Conservation (phyloP, 208 protist species). For the Trypanosoma platydactyli region DNA sequence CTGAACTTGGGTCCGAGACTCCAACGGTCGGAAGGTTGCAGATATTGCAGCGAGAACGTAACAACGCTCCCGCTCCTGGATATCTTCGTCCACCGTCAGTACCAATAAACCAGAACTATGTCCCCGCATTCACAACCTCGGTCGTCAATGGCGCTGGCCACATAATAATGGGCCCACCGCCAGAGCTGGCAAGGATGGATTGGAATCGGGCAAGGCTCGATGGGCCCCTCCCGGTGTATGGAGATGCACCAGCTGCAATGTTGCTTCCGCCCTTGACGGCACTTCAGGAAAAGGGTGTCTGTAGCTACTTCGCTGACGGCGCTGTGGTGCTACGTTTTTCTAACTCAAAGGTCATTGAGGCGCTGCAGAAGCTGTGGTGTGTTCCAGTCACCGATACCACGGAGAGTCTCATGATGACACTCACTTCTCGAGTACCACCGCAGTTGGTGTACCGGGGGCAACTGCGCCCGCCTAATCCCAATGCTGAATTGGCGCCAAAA, state of each 20-base stretch:
- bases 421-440: conserved; percentile 45
- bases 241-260: not conserved
- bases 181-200: no score
- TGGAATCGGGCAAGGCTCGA: no score
- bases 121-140: not conserved
- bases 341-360: conserved; percentile 22
- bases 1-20: conserved; percentile 22
- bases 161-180: no score
- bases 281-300: conserved; percentile 27
- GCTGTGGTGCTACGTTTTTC: conserved; percentile 42
- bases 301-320: conserved; percentile 46
- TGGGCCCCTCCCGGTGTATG: no score
- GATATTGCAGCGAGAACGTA: conserved; percentile 36
- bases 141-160: no score
- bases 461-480: conserved; percentile 30
- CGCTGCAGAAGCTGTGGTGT: conserved; percentile 36
- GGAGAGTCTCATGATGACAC: conserved; percentile 42
- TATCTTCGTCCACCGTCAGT: not conserved
- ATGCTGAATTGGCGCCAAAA: not conserved
- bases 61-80: conserved; percentile 23
- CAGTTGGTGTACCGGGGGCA: conserved; percentile 43
- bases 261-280: not conserved
- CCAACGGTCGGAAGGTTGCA: conserved; percentile 35
- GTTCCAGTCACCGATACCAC: conserved; percentile 34
- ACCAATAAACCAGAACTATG: not conserved